Base-by-base conservation (phyloP, 331 rosid genomes). In the Acacia concinna region DNA sequence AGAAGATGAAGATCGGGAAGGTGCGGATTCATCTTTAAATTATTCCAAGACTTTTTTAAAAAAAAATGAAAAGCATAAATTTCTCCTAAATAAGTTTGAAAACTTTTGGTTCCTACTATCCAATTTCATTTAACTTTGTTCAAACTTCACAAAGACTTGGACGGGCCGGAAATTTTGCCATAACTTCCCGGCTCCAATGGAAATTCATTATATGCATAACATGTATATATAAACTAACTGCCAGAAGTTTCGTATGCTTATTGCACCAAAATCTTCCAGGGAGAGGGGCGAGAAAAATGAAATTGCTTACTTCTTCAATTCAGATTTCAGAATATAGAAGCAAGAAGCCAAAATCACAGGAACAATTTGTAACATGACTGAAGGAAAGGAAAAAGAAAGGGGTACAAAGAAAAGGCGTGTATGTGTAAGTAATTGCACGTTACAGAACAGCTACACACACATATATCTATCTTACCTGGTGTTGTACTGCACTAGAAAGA, bases 401-500 rank as follows among this genome's bases (percentile, higher is more conserved):
- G 35, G 15, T 18, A 44, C 15, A 44, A 13, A 44, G 13, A 11
- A 44, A 18, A 27, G 18, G 21, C 12, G 1, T 28, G 27, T 8
- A 2, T 27, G 20, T 59, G 66, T 59, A 12, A 60, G 17, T 4
- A 13, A 13, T 59, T 25, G 66, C 7, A 27, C 4, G 18, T 8
- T 1, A 49, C 2, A 18, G 25, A 47, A 15, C 20, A 47, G 5
- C 21, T 1, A 52, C 3, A 54, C 5, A 8, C 12, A 54, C 0
- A 54, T 7, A 17, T 18, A 10, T 9, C 1, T 1, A 60, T 28
- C 20, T 1, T 83, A 96, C 99, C 96, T 91, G 97, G 56, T 85
- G 87, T 80, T 86, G 93, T 81, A n/a, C n/a, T n/a, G 78, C 97
- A 82, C 72, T 84, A 38, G 96, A 90, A 87, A 95, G 85, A 90